Evolutionary conservation across 1,284 basidiomycete species (phyloP), one percentile per base, ranked within the genome.

Genomic region (Ganoderma multipileum): DNA sequence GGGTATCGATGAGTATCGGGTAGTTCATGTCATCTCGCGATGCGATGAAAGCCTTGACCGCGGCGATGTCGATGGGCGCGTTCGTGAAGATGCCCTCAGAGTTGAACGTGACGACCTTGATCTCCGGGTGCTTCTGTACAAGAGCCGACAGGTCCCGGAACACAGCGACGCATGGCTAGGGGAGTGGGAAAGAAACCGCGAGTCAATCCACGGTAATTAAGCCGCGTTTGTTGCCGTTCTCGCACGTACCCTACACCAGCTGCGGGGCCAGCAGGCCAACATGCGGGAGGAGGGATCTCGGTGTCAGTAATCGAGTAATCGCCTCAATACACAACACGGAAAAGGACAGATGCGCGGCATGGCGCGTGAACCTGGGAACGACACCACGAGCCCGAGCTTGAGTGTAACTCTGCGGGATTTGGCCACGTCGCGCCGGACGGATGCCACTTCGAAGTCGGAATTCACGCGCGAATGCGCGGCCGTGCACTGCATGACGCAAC

Each of bases 61-160:
- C 72, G 36, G 72, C 65, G 61, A 75, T 68, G 70, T 80, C 75
- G 47, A 75, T 77, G 11, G 72, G 70, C 11, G 75, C 72, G 42
- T 76, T 73, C 60, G 74, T 78, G 76, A 78, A 80, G 61, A 80
- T 79, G 23, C 76, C 78, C 68, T 80, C 79, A 68, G 76, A 71
- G 66, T 79, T 77, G 74, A 77, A 79, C 28, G 77, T 76, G 73
- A 79, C 75, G 38, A 79, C 73, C 61, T 78, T 78, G 69, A 77
- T 73, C 50, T 76, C 73, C 50, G 74, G 72, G 41, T 73, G 70
- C 30, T 62, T 77, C 61, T 74, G 73, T n/a, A 72, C 73, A 52
- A 78, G 71, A 23, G 69, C 67, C 20, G 77, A 75, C 65, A 80
- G 74, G 60, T 79, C 74, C 39, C 65, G 65, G 73, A 77, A 78